phyloP scores from a whole-genome alignment of 257 asterid species.

The Voacanga thouarsii region DNA sequence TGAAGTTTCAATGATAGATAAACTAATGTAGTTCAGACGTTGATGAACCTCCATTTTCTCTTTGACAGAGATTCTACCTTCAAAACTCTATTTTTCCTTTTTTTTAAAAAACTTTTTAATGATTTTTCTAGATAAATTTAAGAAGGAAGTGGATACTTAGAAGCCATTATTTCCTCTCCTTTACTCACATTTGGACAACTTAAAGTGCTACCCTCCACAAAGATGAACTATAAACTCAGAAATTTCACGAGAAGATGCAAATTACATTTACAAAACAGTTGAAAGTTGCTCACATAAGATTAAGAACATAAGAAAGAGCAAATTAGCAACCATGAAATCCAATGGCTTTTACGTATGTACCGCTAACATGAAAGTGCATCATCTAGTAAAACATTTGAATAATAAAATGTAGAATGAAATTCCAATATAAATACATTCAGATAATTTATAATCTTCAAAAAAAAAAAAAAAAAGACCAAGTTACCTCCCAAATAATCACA shows the following conservation, averaged over 20 bases:
- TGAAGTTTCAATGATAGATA: background rate
- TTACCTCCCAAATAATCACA: conserved; percentile 83
- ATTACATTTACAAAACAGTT: background rate
- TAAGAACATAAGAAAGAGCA: background rate
- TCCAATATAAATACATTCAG: background rate
- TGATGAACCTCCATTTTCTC: background rate
- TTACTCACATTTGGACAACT: background rate
- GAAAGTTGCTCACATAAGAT: background rate
- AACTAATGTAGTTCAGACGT: background rate
- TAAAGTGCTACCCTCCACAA: background rate
- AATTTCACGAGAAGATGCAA: background rate
- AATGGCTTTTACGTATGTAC: background rate
- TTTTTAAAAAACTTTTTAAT: no score
- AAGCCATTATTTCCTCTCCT: background rate
- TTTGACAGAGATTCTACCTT: background rate
- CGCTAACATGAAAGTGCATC: background rate
- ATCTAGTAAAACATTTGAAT: background rate
- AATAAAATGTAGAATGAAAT: background rate
- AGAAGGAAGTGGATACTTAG: background rate
- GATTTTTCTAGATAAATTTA: no score
- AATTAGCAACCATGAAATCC: background rate
- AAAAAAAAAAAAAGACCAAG: conserved; percentile 1
- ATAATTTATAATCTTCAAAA: background rate
- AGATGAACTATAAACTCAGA: background rate
- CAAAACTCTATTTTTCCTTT: no score